phyloP scores from a whole-genome alignment of 768 basidiomycete genomes.

The Lentinula sp. region DNA sequence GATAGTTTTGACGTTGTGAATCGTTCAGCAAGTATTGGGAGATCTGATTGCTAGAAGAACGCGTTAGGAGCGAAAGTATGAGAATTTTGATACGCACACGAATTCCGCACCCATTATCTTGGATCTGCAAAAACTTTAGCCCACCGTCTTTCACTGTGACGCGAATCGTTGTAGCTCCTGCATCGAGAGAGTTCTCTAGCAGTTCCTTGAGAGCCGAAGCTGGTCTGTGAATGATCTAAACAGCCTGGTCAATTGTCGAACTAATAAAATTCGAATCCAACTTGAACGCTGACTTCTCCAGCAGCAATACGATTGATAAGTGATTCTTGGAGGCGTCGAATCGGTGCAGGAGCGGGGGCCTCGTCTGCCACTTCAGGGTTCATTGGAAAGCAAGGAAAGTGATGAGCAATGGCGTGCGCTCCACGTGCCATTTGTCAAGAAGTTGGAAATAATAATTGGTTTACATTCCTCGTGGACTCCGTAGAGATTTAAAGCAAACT shows the following conservation, averaged over 20 bases:
- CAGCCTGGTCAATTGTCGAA: not conserved
- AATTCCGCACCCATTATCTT: conserved; percentile 96
- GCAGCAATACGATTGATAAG: conserved; percentile 90
- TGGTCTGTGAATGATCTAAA: conserved; percentile 81
- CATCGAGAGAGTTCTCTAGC: conserved; percentile 94
- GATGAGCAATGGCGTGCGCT: not conserved
- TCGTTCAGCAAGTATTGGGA: conserved; percentile 87
- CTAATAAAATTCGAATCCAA: not conserved
- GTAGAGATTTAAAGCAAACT: not conserved
- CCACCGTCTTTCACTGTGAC: conserved; percentile 94
- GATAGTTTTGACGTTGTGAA: conserved; percentile 94
- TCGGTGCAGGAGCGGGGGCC: conserved; percentile 48
- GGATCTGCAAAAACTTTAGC: conserved; percentile 89
- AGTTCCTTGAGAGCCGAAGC: conserved; percentile 95
- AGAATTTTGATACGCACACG: conserved; percentile 42
- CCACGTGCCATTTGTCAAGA: not conserved
- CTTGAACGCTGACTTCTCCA: conserved; percentile 44
- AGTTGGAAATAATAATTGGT: too few relatives aligned
- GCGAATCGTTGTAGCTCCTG: conserved; percentile 80
- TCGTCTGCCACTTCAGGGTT: not conserved
- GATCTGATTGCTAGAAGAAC: conserved; percentile 66
- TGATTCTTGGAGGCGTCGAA: conserved; percentile 71
- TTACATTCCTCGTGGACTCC: too few relatives aligned
- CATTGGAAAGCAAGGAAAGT: not conserved
- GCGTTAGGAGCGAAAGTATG: not conserved